Evolutionary conservation across 306 rosid species (phyloP).

Genomic region (Hippophae rhamnoides): DNA sequence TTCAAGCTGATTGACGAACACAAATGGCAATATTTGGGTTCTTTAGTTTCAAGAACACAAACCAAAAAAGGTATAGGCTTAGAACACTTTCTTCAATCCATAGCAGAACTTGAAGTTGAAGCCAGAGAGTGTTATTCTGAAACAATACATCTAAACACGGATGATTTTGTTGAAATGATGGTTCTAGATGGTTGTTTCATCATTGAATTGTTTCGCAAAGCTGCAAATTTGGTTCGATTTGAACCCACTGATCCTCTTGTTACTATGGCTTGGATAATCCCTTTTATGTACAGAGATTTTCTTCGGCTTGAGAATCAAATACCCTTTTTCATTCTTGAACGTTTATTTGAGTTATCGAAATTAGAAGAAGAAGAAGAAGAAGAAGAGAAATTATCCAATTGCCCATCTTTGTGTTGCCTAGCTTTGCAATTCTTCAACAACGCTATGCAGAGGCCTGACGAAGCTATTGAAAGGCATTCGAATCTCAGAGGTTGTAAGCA

Average conservation of each 20-base stretch:
- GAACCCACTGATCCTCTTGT: constrained; percentile 38
- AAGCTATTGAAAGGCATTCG: constrained; percentile 10
- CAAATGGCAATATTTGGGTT: constrained; percentile 43
- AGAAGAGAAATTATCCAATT: not conserved
- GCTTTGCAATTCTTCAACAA: constrained; percentile 49
- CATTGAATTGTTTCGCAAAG: constrained; percentile 41
- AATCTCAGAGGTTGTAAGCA: constrained; percentile 21
- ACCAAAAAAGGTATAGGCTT: constrained; percentile 4
- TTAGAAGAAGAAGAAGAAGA: constrained; percentile 1
- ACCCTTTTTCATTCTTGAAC: constrained; percentile 45
- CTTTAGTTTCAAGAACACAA: constrained; percentile 29
- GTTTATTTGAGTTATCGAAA: constrained; percentile 24
- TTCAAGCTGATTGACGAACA: constrained; percentile 52
- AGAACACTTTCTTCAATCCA: constrained; percentile 12
- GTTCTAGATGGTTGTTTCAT: constrained; percentile 65
- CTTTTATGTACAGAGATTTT: constrained; percentile 42
- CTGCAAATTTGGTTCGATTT: constrained; percentile 11
- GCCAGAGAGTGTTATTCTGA: constrained; percentile 61
- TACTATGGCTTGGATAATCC: constrained; percentile 39
- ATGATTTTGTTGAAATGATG: constrained; percentile 46
- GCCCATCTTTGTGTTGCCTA: constrained; percentile 19
- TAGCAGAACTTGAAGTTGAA: constrained; percentile 22
- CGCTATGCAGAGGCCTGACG: constrained; percentile 30
- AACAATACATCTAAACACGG: constrained; percentile 8
- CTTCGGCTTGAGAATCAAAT: constrained; percentile 70